Base-by-base conservation (phyloP, 2,329 filamentous ascomycete species). In the Drechslerella dactyloides region DNA sequence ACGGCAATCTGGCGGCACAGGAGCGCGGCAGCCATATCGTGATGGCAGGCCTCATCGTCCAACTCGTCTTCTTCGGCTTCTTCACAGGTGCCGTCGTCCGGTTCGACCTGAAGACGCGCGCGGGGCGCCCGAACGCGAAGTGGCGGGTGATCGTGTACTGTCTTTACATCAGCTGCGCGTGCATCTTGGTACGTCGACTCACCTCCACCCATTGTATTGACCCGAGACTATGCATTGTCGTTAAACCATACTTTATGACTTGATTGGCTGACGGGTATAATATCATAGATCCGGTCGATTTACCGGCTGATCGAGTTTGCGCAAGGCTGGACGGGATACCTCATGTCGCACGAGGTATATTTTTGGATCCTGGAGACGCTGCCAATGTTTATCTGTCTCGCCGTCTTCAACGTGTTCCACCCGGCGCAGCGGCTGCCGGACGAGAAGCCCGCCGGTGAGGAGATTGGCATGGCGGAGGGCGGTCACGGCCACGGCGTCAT, bases 221-320 rank as follows among this genome's bases (percentile, higher is more conserved):
- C 13, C 33, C 15, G 19, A 1, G 30, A 13, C 13, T 5, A 17
- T 33, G 24, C 2, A 23, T 60, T 7, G n/a, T 27, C 24, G 24
- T 53, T 15, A 13, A n/a, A 21, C 35, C n/a, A n/a, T n/a, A n/a
- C n/a, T n/a, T n/a, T n/a, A n/a, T n/a, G n/a, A n/a, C n/a, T n/a
- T n/a, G n/a, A n/a, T n/a, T n/a, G n/a, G n/a, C n/a, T n/a, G n/a
- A n/a, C n/a, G n/a, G n/a, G 33, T 50, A 44, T 19, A 52, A 74
- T 77, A 37, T 77, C 77, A 44, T 77, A 84, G 78, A 72, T 84
- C 2, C 82, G 83, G 13, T 84, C 82, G n/a, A 79, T 84, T 27
- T 85, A 83, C 69, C 81, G 83, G n/a, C 81, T 83, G 2, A 79
- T 83, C 53, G 83, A 85, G 73, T 85, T 85, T 69, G 81, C 82